A percentile compares a stretch with the other conserved stretches of the same genome.
phyloP scores from a whole-genome alignment of 2,329 filamentous ascomycete genomes.

The Phaeophleospora eucalypticola region DNA sequence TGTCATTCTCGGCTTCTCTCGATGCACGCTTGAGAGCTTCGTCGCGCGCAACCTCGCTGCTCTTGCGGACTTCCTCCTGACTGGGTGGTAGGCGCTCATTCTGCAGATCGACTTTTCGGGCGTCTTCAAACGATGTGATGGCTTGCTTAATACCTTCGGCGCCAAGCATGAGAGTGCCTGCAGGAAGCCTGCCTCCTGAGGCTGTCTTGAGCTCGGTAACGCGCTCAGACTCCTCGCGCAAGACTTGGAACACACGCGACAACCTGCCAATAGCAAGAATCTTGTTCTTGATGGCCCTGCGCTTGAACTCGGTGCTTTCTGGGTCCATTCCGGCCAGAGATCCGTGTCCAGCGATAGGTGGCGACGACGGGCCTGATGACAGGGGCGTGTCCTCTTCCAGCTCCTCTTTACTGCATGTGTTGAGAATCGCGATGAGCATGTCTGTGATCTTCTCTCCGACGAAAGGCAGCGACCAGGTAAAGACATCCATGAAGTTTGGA shows the following conservation, averaged over 20 bases:
- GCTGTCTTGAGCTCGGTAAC: conserved; percentile 98
- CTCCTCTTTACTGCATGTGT: conserved; percentile 97
- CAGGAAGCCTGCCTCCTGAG: conserved; percentile 83
- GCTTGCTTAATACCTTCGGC: conserved; percentile 98
- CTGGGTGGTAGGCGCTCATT: conserved; percentile 92
- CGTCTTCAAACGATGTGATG: conserved; percentile 94
- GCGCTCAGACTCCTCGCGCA: conserved; percentile 93
- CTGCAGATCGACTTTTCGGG: conserved; percentile 91
- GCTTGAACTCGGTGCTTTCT: conserved; percentile 88
- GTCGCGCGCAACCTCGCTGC: conserved; percentile 74
- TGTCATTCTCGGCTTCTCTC: conserved; percentile 87
- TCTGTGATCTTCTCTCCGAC: conserved; percentile 98
- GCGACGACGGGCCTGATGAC: conserved; percentile 68
- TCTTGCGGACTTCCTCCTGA: conserved; percentile 83
- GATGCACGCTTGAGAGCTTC: conserved; percentile 82
- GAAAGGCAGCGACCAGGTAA: conserved; percentile 99
- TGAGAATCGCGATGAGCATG: conserved; percentile 97
- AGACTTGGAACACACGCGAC: conserved; percentile 95
- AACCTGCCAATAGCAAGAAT: conserved; percentile 95
- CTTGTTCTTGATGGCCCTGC: conserved; percentile 98
- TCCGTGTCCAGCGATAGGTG: conserved; percentile 51
- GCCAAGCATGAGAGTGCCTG: conserved; percentile 94
- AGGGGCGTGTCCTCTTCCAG: conserved; percentile 82
- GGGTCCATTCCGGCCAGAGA: conserved; percentile 56
- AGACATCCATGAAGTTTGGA: conserved; percentile 99